Percentiles rank a stretch among this genome's conserved stretches.
Conservation (phyloP, 2,329 filamentous ascomycete genomes). For the Mycocentrospora acerina region DNA sequence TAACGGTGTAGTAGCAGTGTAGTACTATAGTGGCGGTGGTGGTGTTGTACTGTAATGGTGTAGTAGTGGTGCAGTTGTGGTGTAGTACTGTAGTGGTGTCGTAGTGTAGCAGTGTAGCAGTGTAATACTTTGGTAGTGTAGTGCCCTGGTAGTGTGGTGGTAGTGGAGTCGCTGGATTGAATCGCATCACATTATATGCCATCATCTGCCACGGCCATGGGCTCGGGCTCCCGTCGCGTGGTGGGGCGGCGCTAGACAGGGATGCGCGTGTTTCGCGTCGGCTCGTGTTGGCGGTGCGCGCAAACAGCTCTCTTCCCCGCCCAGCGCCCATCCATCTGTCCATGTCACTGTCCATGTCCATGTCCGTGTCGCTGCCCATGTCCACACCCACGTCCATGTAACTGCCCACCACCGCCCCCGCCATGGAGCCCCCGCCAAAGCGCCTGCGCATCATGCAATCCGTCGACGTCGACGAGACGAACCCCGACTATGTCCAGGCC, state of each 20-base stretch:
- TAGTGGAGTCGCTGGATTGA: neutral
- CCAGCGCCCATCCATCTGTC: constrained; percentile 6
- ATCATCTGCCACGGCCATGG: constrained; percentile 15
- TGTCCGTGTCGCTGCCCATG: constrained; percentile 1
- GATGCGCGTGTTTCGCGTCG: constrained; percentile 26
- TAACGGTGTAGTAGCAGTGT: neutral
- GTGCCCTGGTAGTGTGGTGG: too few relatives aligned
- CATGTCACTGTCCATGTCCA: constrained; percentile 4
- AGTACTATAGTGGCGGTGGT: too few relatives aligned
- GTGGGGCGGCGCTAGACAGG: constrained; percentile 7
- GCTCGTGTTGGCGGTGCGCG: constrained; percentile 12
- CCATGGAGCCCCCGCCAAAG: constrained; percentile 64
- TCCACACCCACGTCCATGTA: constrained; percentile 5
- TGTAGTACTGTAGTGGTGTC: too few relatives aligned
- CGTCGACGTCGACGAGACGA: constrained; percentile 36
- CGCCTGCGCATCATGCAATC: constrained; percentile 55
- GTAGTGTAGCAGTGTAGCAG: too few relatives aligned
- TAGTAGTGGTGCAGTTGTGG: too few relatives aligned
- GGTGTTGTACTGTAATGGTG: too few relatives aligned
- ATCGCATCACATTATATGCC: constrained; percentile 4
- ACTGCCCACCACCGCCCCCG: too few relatives aligned
- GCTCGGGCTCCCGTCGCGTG: constrained; percentile 25
- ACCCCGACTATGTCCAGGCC: constrained; percentile 40
- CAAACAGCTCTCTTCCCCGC: constrained; percentile 14
- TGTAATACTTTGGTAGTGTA: too few relatives aligned